Evolutionary conservation across 2,329 filamentous ascomycete species (phyloP), one percentile per base, ranked within the genome.

Genomic region (Cephalotrichum gorgonifer): DNA sequence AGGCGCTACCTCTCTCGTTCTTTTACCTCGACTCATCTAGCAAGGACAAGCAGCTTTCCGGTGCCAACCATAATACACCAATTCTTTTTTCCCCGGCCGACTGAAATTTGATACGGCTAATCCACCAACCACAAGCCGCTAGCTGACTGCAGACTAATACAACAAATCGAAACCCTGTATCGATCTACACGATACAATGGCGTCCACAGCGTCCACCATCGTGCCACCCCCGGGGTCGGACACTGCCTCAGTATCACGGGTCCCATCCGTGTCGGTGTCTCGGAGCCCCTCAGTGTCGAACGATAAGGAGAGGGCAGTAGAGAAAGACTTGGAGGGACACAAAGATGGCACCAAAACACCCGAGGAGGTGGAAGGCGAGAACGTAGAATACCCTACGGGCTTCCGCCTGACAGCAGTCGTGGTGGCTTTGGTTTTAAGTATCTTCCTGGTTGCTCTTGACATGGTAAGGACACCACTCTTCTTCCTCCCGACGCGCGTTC

Each of bases 401-500:
- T 17, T 41, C 17, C 35, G 57, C 25, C 59, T 64, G n/a, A 50
- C 39, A 3, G 47, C 69, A 41, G 66, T 69, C 38, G 61, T 59
- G n/a, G 48, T 67, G 26, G 66, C 66, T 4, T 56, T 69, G 14
- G 66, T 62, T 31, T 52, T 69, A 14, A 62, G 64, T 14, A 64
- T 69, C 17, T 68, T 69, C 51, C 57, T 69, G 41, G 65, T 69
- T 59, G 64, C 66, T 3, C 58, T 69, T 5, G 66, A 66, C 60
- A 53, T 43, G 47, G 41, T 48, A 25, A 11, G 33, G 26, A 14
- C 20, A 26, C 20, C 20, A 41, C 4, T 14, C 6, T 25, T 22
- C 6, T 25, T 25, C 4, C 20, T 25, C 6, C 23, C 38, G 7
- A 17, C 7, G 7, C 28, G 14, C 28, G 8, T 31, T 14, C 28